Conservation (phyloP, 1,139 yeast species). For the Diutina neorugosa region DNA sequence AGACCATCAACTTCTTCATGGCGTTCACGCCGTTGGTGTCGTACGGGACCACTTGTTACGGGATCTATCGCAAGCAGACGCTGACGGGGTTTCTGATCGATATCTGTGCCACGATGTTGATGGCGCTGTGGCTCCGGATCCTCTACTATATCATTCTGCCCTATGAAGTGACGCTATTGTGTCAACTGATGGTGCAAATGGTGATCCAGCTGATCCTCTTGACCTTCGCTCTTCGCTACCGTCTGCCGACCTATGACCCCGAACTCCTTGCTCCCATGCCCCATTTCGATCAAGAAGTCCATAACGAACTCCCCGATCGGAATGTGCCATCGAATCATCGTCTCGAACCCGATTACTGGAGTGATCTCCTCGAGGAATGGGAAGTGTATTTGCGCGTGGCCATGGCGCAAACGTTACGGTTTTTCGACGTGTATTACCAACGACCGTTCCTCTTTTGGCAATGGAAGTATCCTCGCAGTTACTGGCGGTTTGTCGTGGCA, state of each 20-base stretch:
- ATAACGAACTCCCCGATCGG: background rate
- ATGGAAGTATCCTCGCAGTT: slow-evolving; percentile 52
- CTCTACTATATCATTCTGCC: slow-evolving; percentile 71
- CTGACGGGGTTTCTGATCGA: slow-evolving; percentile 78
- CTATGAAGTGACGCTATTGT: slow-evolving; percentile 58
- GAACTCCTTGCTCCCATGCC: slow-evolving; percentile 25
- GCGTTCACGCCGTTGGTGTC: slow-evolving; percentile 74
- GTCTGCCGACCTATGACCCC: slow-evolving; percentile 34
- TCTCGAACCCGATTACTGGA: background rate
- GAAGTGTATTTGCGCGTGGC: background rate
- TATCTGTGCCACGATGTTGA: slow-evolving; percentile 82
- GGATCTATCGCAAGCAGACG: slow-evolving; percentile 51
- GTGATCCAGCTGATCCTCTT: slow-evolving; percentile 57
- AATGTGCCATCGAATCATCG: background rate
- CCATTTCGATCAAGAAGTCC: background rate
- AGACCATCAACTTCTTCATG: slow-evolving; percentile 28
- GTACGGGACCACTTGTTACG: slow-evolving; percentile 70
- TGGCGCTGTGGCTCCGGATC: slow-evolving; percentile 63
- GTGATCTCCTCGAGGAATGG: background rate
- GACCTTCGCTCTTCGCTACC: slow-evolving; percentile 47
- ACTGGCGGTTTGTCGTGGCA: slow-evolving; percentile 54
- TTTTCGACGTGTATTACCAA: slow-evolving; percentile 58
- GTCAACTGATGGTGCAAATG: slow-evolving; percentile 74
- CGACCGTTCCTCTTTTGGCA: slow-evolving; percentile 75
- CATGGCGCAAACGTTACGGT: slow-evolving; percentile 27